Conservation (phyloP, 2,329 filamentous ascomycete genomes). For the Apiospora koreana region DNA sequence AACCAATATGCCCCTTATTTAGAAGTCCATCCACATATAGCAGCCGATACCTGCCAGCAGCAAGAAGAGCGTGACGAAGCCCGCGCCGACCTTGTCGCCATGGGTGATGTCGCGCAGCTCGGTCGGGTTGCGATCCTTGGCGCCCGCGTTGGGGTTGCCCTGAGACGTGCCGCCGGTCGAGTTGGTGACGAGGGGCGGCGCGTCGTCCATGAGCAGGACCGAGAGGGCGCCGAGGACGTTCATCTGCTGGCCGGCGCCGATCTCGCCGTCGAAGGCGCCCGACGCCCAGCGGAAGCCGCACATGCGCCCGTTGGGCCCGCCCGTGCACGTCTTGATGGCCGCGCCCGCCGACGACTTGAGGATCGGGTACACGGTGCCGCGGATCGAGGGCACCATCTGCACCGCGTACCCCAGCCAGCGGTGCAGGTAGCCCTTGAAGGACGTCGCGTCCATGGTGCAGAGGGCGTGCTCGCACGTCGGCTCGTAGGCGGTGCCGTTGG, state of each 20-base stretch:
- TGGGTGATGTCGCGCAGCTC: slow-evolving; percentile 32
- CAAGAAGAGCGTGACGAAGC: slow-evolving; percentile 38
- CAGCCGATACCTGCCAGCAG: slow-evolving; percentile 20
- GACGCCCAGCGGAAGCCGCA: slow-evolving; percentile 26
- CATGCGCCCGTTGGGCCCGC: slow-evolving; percentile 31
- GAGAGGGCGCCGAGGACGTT: slow-evolving; percentile 48
- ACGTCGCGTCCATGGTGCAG: slow-evolving; percentile 55
- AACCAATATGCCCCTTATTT: not conserved
- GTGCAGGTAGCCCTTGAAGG: slow-evolving; percentile 57
- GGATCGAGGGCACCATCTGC: slow-evolving; percentile 38
- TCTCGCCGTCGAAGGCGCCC: slow-evolving; percentile 38
- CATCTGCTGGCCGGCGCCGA: slow-evolving; percentile 56
- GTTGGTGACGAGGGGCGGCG: slow-evolving; percentile 41
- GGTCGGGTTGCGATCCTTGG: slow-evolving; percentile 25
- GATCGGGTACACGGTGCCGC: slow-evolving; percentile 33
- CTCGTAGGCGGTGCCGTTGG: slow-evolving; percentile 51
- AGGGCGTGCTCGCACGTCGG: slow-evolving; percentile 48
- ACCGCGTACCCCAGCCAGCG: slow-evolving; percentile 46
- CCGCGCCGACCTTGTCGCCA: slow-evolving; percentile 42
- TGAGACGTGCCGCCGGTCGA: slow-evolving; percentile 46
- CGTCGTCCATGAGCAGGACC: slow-evolving; percentile 30
- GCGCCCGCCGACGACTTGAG: slow-evolving; percentile 38
- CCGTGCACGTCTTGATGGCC: slow-evolving; percentile 37
- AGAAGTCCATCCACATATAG: slow-evolving; percentile 9
- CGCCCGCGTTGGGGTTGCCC: slow-evolving; percentile 38